Base-by-base conservation (phyloP, 768 basidiomycete genomes). In the Suillus placidus region DNA sequence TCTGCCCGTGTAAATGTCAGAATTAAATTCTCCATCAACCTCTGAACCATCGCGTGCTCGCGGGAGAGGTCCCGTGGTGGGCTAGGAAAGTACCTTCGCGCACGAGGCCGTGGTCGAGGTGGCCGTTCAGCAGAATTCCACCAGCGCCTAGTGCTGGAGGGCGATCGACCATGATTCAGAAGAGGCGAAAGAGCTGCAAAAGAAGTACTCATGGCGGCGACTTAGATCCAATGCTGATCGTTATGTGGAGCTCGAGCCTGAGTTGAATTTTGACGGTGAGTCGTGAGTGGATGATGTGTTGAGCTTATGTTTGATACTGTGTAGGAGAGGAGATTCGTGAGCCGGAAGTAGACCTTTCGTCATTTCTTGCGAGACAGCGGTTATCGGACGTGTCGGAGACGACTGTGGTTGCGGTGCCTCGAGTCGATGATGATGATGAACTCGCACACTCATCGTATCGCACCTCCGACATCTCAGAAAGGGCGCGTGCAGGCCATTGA, bases 201-300 rank as follows among this genome's bases (percentile, higher is more conserved):
- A 26, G 26, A 26, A 26, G 26, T 26, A 26, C 26, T 26, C 26
- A 34, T 81, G 81, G 64, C 81, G 92, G 45, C 78, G 86, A 60
- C 79, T 94, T 20, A 87, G 82, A 4, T 83, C 88, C 7, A 94
- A 94, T 72, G 87, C 81, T 0, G 91, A 93, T 80, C 82, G 92
- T 61, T 94, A 94, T 71, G 82, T 72, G 20, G 92, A 93, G 76
- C 84, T 85, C 30, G 88, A 87, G 65, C 87, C 87, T 3, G 87
- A 90, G 68, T 77, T 91, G 34, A 87, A 84, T 71, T 88, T 88
- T 3, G 90, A 92, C 74, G 91, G 92, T 89, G 70, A 26, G 81
- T 69, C 26, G 26, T 37, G 10, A 42, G n/a, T 23, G 23, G 13
- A 38, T 42, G 62, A 12, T 47, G 26, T 9, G 42, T 58, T 55